These are phyloP conservation scores for Dioscorea alata DNA, from an alignment of 106 monocot genomes.

Conservation along the genomic window DNA sequence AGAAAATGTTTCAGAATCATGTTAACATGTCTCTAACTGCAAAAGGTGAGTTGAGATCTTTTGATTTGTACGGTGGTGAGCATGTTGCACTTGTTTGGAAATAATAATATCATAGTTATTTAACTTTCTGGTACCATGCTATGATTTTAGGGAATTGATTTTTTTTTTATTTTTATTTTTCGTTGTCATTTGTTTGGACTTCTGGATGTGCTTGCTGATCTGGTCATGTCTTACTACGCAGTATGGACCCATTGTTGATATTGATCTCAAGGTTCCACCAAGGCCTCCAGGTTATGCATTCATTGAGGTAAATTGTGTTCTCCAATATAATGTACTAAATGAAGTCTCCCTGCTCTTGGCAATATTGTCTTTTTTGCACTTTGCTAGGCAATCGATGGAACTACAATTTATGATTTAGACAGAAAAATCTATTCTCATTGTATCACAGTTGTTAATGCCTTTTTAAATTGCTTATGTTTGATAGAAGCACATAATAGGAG, in stretches of 20 bases:
- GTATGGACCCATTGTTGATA: constrained; percentile 82
- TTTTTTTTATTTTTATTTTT: neutral
- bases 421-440: too few species aligned
- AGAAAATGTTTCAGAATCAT: too few species aligned
- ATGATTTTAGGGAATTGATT: neutral
- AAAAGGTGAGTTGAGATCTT: too few species aligned
- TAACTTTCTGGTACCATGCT: neutral
- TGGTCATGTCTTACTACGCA: constrained; percentile 18
- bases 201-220: neutral
- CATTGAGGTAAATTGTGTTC: constrained; percentile 63
- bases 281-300: constrained; percentile 97
- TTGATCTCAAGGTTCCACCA: constrained; percentile 94
- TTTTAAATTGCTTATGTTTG: too few species aligned
- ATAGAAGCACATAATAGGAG: too few species aligned
- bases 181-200: neutral
- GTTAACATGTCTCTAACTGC: too few species aligned
- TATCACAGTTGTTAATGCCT: too few species aligned
- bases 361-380: too few species aligned
- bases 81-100: neutral
- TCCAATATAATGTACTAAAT: too few species aligned
- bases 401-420: too few species aligned
- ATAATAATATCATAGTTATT: neutral
- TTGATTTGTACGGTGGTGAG: neutral
- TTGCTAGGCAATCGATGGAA: too few species aligned
- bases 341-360: too few species aligned